Percentiles rank a stretch among this genome's conserved stretches.
phyloP scores from a whole-genome alignment of 495 filamentous ascomycete genomes.

The Aspergillus bertholletiae region DNA sequence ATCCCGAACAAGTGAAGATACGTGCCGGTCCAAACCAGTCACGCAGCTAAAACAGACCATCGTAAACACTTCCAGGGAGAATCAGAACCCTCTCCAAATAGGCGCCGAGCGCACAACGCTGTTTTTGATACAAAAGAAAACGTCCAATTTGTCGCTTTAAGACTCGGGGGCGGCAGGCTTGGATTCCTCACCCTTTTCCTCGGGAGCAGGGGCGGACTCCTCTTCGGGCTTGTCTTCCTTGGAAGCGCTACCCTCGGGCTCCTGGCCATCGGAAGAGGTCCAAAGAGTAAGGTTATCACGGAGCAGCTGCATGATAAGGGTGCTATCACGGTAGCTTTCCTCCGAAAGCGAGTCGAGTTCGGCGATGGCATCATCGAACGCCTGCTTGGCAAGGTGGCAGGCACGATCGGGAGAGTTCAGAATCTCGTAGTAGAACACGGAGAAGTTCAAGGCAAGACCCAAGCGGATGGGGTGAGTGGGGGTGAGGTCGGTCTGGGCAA shows the following conservation, averaged over 20 bases:
- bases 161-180: conserved; percentile 40
- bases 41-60: conserved; percentile 42
- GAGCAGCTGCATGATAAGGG: conserved; percentile 99
- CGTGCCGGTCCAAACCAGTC: conserved; percentile 40
- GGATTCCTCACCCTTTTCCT: conserved; percentile 44
- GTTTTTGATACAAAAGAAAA: conserved; percentile 28
- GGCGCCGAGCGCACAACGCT: conserved; percentile 26
- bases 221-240: conserved; percentile 64
- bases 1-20: conserved; percentile 39
- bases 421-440: conserved; percentile 99
- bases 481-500: conserved; percentile 94
- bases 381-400: conserved; percentile 98
- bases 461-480: conserved; percentile 98
- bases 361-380: conserved; percentile 98
- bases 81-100: conserved; percentile 33
- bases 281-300: conserved; percentile 99
- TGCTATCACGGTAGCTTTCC: conserved; percentile 99
- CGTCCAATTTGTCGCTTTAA: conserved; percentile 20
- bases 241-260: conserved; percentile 64
- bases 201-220: conserved; percentile 45
- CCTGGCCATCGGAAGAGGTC: conserved; percentile 92
- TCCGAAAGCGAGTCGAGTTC: conserved; percentile 98
- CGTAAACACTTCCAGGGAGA: conserved; percentile 40
- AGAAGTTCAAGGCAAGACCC: conserved; percentile 98
- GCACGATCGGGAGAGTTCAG: conserved; percentile 98